Percentiles rank a stretch among this genome's conserved stretches.
Conservation (phyloP, 371 early-diverging fungal genomes). For the Apophysomyces ossiformis region DNA sequence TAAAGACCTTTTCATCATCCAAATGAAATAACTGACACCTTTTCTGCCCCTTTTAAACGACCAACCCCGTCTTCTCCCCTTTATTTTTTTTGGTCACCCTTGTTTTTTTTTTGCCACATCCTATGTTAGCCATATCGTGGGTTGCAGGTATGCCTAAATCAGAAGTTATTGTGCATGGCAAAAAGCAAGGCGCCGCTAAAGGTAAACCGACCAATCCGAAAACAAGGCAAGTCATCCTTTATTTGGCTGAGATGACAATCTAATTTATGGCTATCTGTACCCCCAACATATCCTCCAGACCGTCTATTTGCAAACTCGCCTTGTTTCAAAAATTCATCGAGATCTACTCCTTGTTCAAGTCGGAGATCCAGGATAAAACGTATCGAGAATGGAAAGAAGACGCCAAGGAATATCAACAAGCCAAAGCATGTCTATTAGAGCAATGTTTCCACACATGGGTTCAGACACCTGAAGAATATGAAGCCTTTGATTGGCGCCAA, state of each 20-base stretch:
- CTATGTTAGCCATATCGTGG: conserved; percentile 57
- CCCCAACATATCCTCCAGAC: conserved; percentile 22
- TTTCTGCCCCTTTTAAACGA: not conserved
- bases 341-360: not conserved
- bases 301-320: conserved; percentile 50
- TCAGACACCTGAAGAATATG: conserved; percentile 45
- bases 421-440: conserved; percentile 49
- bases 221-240: conserved; percentile 36
- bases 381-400: conserved; percentile 55
- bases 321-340: conserved; percentile 33
- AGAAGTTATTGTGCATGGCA: conserved; percentile 65
- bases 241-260: conserved; percentile 2
- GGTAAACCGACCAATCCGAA: conserved; percentile 46
- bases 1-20: no score
- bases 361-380: conserved; percentile 10
- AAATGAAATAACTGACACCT: not conserved
- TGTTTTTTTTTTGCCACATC: conserved; percentile 3
- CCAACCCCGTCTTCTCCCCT: not conserved
- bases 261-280: conserved; percentile 1
- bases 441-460: conserved; percentile 61
- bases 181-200: conserved; percentile 58
- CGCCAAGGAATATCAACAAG: conserved; percentile 42
- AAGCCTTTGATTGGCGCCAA: conserved; percentile 16
- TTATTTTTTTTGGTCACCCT: conserved; percentile 2
- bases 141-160: conserved; percentile 44